phyloP scores from a whole-genome alignment of 2,329 filamentous ascomycete species.

The Aspergillus sp. region DNA sequence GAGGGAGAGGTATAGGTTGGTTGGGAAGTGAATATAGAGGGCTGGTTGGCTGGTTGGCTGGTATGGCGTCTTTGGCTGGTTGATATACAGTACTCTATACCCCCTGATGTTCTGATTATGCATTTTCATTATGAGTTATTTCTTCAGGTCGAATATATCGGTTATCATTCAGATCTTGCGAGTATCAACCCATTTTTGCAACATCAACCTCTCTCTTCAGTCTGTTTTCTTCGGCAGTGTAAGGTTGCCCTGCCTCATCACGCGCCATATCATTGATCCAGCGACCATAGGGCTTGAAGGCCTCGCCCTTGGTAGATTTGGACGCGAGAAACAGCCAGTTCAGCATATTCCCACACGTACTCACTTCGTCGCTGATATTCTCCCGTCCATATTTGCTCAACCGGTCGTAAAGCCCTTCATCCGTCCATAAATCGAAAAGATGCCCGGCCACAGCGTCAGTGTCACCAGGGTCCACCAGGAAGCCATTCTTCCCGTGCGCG shows the following conservation, averaged over 20 bases:
- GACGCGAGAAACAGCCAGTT: slow-evolving; percentile 70
- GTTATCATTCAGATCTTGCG: too few relatives aligned
- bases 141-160: too few relatives aligned
- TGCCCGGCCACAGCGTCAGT: slow-evolving; percentile 59
- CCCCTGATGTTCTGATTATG: neutral
- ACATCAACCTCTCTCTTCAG: slow-evolving; percentile 35
- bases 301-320: slow-evolving; percentile 51
- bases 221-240: slow-evolving; percentile 50
- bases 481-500: slow-evolving; percentile 61
- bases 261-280: slow-evolving; percentile 71
- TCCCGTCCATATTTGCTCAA: slow-evolving; percentile 57
- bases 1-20: neutral
- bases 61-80: neutral
- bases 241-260: slow-evolving; percentile 52
- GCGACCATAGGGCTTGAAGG: slow-evolving; percentile 48
- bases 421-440: slow-evolving; percentile 56
- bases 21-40: neutral
- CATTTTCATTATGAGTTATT: neutral
- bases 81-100: neutral
- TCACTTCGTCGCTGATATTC: slow-evolving; percentile 71
- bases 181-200: slow-evolving; percentile 14
- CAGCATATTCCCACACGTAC: slow-evolving; percentile 69
- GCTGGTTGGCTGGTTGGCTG: neutral
- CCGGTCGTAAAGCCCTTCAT: slow-evolving; percentile 53
- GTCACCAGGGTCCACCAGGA: slow-evolving; percentile 63